Conservation (phyloP, 805 yeast species). For the Metschnikowia cerradonensis region DNA sequence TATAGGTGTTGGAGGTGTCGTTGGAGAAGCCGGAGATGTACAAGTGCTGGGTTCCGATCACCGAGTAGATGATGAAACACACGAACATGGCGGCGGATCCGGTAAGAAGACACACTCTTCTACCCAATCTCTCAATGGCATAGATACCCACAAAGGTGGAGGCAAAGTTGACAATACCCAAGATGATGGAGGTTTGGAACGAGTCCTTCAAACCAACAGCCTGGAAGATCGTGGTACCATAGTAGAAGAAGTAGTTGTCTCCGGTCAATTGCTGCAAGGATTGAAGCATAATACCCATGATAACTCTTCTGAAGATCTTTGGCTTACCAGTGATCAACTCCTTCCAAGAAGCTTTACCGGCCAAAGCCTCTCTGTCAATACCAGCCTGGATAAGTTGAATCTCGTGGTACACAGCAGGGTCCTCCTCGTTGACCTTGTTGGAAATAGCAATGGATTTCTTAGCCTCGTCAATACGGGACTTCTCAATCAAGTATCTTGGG, state of each 20-base stretch:
- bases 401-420: conserved; percentile 51
- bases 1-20: conserved; percentile 28
- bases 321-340: conserved; percentile 63
- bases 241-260: conserved; percentile 59
- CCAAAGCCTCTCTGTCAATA: conserved; percentile 55
- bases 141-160: conserved; percentile 51
- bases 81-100: conserved; percentile 52
- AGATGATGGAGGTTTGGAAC: conserved; percentile 47
- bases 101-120: conserved; percentile 45
- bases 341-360: conserved; percentile 65
- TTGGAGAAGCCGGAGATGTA: conserved; percentile 35
- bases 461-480: conserved; percentile 49
- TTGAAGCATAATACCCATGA: conserved; percentile 50
- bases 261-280: conserved; percentile 55
- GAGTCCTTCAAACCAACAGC: conserved; percentile 51
- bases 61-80: conserved; percentile 55
- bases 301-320: conserved; percentile 50
- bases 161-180: conserved; percentile 51
- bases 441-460: conserved; percentile 49
- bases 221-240: conserved; percentile 52
- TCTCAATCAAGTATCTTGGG: conserved; percentile 58
- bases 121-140: conserved; percentile 49
- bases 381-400: conserved; percentile 53
- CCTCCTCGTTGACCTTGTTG: conserved; percentile 52
- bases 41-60: conserved; percentile 51